Base-by-base conservation (phyloP, 1,284 basidiomycete species). In the Somion occarium region DNA sequence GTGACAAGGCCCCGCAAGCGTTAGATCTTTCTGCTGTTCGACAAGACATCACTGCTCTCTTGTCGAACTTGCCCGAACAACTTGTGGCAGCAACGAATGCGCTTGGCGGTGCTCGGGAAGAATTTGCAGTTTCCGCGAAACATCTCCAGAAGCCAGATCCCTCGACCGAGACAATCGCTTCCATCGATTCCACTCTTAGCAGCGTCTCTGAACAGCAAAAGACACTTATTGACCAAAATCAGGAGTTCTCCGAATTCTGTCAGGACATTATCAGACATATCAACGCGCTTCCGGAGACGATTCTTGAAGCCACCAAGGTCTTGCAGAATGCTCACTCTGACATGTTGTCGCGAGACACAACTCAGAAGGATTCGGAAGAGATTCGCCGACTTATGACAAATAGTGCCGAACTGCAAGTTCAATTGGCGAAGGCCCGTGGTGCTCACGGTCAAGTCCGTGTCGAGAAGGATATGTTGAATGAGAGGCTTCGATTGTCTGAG, bases 371-470 rank as follows among this genome's bases (percentile, higher is more conserved):
- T 59, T 65, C 82, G 34, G 84, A 89, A 15, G 88, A 90, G 48
- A 71, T 88, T 51, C 79, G 82, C 38, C 79, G 77, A 39, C 59
- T 79, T 27, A 68, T 69, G 53, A 49, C 59, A 23, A 58, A 72
- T 11, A 89, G 86, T 60, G 69, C 77, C 3, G 87, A 90, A 5
- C 70, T 81, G 45, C 85, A 89, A 60, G 70, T 83, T 22, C 83
- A 89, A 59, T 61, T 91, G 7, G 78, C 79, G 3, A 89, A 87
- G 67, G 85, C 88, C 41, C 83, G 88, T 45, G 79, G 80, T 18
- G 80, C 80, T 15, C 84, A 89, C 60, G 87, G 87, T 3, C 83
- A 87, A 62, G 76, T 85, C 9, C 81, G 85, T n/a, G 86, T 86
- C 19, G 88, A 91, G 72, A 90, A 90, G 68, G 88, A 90, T 50